Evolutionary conservation across 2,329 filamentous ascomycete species (phyloP), one percentile per base, ranked within the genome.

Genomic region (Emericellopsis atlantica): DNA sequence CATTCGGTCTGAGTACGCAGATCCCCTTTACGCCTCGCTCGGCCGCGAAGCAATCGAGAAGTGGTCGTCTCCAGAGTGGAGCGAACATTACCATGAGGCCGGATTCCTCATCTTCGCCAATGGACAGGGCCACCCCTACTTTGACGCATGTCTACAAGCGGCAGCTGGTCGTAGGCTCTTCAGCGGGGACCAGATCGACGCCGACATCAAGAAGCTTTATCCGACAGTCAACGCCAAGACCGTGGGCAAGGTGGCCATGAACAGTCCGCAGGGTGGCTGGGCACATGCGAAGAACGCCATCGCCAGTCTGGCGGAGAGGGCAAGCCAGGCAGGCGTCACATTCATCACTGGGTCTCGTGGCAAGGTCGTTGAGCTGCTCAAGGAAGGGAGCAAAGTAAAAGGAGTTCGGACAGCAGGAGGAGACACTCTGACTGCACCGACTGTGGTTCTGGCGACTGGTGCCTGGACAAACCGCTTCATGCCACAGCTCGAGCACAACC

Each of bases 371-470:
- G 50, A 49, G 7, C 43, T 61, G 11, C 32, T 43, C 1, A 46
- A 52, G 0, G 42, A 33, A 2, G 44, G 39, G 4, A 23, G 37
- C 2, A 47, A 38, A 10, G 49, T 58, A 4, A 44, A 48, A 1
- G 55, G 55, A 2, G 49, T 59, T 4, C 48, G 55, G 7, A 46
- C 52, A 1, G 45, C 50, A 0, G 43, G 51, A 23, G 67, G 67
- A 2, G 57, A 59, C 8, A 61, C 58, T 4, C 47, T 83, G 5
- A 56, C 56, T 1, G 79, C 78, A 2, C 70, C 74, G 43, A 62
- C 81, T 7, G 74, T 77, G 9, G 64, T 86, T 2, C 60, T 87
- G 4, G 77, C 81, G 2, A 73, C 79, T 2, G 82, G 82, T 9
- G 80, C 81, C 3, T 85, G 81, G 81, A 79, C 78, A 12, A 58